These are phyloP conservation scores for Cunninghamia lanceolata DNA, from an alignment of 75 land plant species.

Conservation along the genomic window DNA sequence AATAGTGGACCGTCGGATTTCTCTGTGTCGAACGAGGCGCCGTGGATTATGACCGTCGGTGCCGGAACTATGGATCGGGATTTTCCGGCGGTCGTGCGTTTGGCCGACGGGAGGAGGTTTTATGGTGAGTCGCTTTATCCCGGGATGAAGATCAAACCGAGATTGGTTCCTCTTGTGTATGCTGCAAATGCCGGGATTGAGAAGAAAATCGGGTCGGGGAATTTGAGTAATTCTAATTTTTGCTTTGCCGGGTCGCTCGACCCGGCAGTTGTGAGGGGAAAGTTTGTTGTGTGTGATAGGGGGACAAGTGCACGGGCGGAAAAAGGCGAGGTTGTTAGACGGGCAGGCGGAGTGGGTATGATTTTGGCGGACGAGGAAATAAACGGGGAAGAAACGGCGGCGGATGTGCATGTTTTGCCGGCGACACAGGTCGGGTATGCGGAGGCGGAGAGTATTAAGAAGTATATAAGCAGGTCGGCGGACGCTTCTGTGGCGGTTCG, in stretches of 20 bases:
- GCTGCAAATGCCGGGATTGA: constrained; percentile 14
- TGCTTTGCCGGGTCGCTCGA: constrained; percentile 14
- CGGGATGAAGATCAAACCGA: constrained; percentile 19
- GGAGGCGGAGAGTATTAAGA: constrained; percentile 1
- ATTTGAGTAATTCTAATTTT: background rate
- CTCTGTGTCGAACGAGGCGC: constrained; percentile 46
- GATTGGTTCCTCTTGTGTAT: constrained; percentile 30
- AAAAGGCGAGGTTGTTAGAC: constrained; percentile 22
- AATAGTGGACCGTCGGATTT: constrained; percentile 35
- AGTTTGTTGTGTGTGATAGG: constrained; percentile 31
- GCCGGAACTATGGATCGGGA: constrained; percentile 50
- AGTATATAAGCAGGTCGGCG: constrained; percentile 12
- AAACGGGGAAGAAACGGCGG: constrained; percentile 30
- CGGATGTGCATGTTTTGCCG: constrained; percentile 39
- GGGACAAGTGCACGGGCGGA: constrained; percentile 14
- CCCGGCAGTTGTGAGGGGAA: constrained; percentile 26
- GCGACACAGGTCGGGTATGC: constrained; percentile 16
- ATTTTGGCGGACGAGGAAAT: constrained; percentile 19
- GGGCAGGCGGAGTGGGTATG: constrained; percentile 47
- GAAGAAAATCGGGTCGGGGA: background rate
- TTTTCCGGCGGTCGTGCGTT: constrained; percentile 43
- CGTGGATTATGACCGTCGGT: constrained; percentile 53
- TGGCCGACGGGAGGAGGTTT: constrained; percentile 28
- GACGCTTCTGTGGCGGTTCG: constrained; percentile 18
- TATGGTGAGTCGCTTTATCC: constrained; percentile 46